phyloP scores from a whole-genome alignment of 768 basidiomycete species.

The Calvatia gigantea region DNA sequence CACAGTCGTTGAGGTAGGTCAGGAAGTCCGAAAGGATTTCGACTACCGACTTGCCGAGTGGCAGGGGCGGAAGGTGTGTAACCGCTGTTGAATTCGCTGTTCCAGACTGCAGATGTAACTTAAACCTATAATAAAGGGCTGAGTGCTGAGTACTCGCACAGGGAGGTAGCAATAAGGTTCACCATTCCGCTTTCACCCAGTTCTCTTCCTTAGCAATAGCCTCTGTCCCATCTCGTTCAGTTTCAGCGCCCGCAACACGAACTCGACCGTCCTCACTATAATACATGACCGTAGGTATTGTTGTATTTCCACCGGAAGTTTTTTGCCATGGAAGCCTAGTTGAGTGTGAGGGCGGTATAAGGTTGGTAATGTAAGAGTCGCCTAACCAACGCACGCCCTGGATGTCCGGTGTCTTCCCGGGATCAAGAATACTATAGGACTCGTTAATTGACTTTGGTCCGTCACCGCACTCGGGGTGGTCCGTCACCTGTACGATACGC shows the following conservation, averaged over 20 bases:
- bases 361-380: background rate
- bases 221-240: constrained; percentile 30
- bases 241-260: constrained; percentile 41
- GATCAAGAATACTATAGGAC: constrained; percentile 1
- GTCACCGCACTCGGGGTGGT: no score
- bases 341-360: background rate
- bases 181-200: constrained; percentile 46
- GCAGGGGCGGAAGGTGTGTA: constrained; percentile 43
- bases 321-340: constrained; percentile 39
- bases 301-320: constrained; percentile 33
- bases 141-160: background rate
- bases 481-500: background rate
- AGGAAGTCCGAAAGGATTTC: constrained; percentile 46
- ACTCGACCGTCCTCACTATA: constrained; percentile 36
- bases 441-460: background rate
- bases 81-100: constrained; percentile 11
- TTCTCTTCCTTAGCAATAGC: constrained; percentile 36
- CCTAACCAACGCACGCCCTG: background rate
- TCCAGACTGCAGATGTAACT: constrained; percentile 29
- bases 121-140: constrained; percentile 26
- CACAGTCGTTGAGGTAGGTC: constrained; percentile 35
- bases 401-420: background rate
- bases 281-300: constrained; percentile 43
- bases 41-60: constrained; percentile 33
- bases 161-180: background rate